Evolutionary conservation across 2,329 filamentous ascomycete species (phyloP).

Genomic region (Curvularia hawaiiensis): DNA sequence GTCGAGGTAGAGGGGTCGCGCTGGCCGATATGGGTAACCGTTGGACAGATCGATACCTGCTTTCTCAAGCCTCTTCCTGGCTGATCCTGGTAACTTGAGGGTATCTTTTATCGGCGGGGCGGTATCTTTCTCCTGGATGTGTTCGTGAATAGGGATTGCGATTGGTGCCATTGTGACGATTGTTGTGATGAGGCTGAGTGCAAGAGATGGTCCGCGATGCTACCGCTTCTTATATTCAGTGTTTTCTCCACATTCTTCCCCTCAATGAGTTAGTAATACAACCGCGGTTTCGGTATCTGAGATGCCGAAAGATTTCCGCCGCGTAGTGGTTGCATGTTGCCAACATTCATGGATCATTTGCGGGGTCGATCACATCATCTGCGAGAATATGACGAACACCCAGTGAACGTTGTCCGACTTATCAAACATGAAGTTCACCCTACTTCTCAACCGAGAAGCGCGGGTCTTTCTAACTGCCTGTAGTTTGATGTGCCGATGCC

Average conservation of each 20-base stretch:
- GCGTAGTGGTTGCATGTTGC: conserved; percentile 13
- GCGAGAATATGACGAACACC: conserved; percentile 38
- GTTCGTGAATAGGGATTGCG: conserved; percentile 56
- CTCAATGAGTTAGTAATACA: conserved; percentile 21
- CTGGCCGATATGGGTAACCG: conserved; percentile 74
- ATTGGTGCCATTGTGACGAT: conserved; percentile 59
- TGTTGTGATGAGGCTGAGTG: conserved; percentile 3
- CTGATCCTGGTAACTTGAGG: conserved; percentile 63
- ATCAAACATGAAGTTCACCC: conserved; percentile 23
- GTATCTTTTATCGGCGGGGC: conserved; percentile 67
- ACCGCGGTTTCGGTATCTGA: background rate
- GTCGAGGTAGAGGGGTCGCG: conserved; percentile 69
- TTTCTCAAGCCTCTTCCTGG: conserved; percentile 66
- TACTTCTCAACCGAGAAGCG: background rate
- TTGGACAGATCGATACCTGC: conserved; percentile 71
- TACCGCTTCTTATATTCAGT: conserved; percentile 23
- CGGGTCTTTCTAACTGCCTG: background rate
- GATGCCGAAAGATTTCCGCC: conserved; percentile 1
- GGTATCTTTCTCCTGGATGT: conserved; percentile 63
- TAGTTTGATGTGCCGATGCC: background rate
- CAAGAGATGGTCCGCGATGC: background rate
- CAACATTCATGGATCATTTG: conserved; percentile 27
- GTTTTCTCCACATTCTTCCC: conserved; percentile 11
- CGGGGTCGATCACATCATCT: conserved; percentile 47
- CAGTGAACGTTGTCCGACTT: conserved; percentile 29